Evolutionary conservation across 345 rosid species (phyloP).

Genomic region (Euclidium syriacum): DNA sequence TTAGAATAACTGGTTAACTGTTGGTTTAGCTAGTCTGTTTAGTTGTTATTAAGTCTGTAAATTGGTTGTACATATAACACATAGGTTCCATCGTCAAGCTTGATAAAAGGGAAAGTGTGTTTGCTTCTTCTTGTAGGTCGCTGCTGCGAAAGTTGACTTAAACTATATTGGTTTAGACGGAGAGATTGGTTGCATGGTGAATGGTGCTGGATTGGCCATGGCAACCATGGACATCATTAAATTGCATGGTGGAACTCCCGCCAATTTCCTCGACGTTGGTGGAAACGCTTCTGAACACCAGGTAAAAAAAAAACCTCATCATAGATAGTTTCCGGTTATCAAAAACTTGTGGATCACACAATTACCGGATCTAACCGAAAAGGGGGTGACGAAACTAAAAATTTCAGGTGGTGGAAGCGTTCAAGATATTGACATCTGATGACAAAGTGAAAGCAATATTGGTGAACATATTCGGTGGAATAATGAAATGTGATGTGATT

Average conservation of each 20-base stretch:
- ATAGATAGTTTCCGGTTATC: background rate
- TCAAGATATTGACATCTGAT: slow-evolving; percentile 95
- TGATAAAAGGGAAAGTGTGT: background rate
- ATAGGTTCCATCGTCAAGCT: background rate
- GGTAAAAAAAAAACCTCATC: slow-evolving; percentile 33
- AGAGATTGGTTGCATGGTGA: slow-evolving; percentile 99
- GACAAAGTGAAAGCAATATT: slow-evolving; percentile 96
- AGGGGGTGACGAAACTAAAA: background rate
- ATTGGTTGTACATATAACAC: too few relatives aligned
- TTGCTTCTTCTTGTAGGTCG: slow-evolving; percentile 54
- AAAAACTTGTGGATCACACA: background rate
- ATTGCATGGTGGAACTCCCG: slow-evolving; percentile 98
- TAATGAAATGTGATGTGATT: slow-evolving; percentile 98
- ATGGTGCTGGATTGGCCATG: slow-evolving; percentile 99
- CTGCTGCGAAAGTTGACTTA: slow-evolving; percentile 93
- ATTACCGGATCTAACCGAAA: background rate
- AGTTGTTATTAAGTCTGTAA: too few relatives aligned
- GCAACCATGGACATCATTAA: slow-evolving; percentile 99
- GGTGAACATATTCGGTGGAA: slow-evolving; percentile 98
- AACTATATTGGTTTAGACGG: slow-evolving; percentile 98
- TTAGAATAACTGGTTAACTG: too few relatives aligned
- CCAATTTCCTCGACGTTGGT: slow-evolving; percentile 97
- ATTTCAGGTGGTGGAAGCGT: slow-evolving; percentile 96
- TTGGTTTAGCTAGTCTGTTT: too few relatives aligned
- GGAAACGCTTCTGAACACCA: slow-evolving; percentile 97